These are phyloP conservation scores for Colletotrichum falcatum DNA, from an alignment of 2,329 filamentous ascomycete species.

Conservation along the genomic window DNA sequence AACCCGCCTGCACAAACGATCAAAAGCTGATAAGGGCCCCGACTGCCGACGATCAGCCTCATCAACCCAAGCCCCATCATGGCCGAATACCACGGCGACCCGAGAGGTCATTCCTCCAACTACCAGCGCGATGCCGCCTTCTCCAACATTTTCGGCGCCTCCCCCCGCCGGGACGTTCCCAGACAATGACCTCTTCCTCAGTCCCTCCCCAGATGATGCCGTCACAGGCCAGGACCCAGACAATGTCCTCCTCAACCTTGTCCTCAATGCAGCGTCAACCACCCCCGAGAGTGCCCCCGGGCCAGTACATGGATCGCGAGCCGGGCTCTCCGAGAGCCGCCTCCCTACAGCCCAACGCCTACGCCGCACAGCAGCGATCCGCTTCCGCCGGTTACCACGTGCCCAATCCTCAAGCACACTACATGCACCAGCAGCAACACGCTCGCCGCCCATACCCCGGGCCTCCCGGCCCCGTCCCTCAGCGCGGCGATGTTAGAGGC, in stretches of 20 bases:
- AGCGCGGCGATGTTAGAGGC: conserved; percentile 65
- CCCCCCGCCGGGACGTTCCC: conserved; percentile 88
- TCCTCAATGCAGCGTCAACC: conserved; percentile 72
- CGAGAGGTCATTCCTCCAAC: conserved; percentile 64
- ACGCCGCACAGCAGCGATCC: conserved; percentile 61
- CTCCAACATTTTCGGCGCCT: conserved; percentile 92
- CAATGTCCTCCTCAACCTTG: conserved; percentile 70
- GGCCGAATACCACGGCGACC: conserved; percentile 69
- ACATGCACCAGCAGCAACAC: conserved; percentile 58
- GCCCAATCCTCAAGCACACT: conserved; percentile 58
- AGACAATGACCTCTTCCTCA: conserved; percentile 91
- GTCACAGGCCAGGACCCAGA: conserved; percentile 73
- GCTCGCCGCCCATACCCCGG: conserved; percentile 59
- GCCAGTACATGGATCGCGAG: conserved; percentile 53
- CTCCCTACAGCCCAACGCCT: conserved; percentile 45
- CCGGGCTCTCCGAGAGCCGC: conserved; percentile 53
- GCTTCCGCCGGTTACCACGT: conserved; percentile 62
- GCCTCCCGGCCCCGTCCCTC: conserved; percentile 62
- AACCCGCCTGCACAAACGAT: conserved; percentile 28
- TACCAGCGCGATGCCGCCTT: conserved; percentile 93
- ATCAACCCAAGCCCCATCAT: conserved; percentile 53
- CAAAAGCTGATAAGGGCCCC: conserved; percentile 34
- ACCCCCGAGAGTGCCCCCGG: conserved; percentile 66
- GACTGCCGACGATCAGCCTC: conserved; percentile 49
- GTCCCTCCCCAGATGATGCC: conserved; percentile 64